Evolutionary conservation across 352 stramenopile genomes (phyloP).

Genomic region (Phytophthora sojae): DNA sequence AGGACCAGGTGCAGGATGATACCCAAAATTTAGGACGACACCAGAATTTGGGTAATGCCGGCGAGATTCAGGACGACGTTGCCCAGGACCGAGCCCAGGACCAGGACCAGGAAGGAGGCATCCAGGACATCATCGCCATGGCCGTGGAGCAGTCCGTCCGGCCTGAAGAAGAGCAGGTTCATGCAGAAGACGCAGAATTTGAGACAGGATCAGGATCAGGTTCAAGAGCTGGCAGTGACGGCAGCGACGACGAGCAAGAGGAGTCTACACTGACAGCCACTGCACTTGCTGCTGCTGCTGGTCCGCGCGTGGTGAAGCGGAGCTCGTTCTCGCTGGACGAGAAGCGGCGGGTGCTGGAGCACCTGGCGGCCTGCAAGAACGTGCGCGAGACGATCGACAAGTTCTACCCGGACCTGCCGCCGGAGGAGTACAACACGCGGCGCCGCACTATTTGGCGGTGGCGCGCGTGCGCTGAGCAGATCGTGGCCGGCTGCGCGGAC

Average conservation of each 20-base stretch:
- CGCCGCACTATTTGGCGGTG: slow-evolving; percentile 30
- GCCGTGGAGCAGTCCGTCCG: slow-evolving; percentile 21
- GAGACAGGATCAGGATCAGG: slow-evolving; percentile 9
- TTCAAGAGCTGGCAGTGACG: slow-evolving; percentile 5
- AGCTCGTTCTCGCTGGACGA: slow-evolving; percentile 30
- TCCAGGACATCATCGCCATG: slow-evolving; percentile 20
- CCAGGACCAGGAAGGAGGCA: slow-evolving; percentile 3
- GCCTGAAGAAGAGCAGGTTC: background rate
- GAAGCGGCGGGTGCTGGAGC: slow-evolving; percentile 35
- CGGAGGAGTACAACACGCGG: slow-evolving; percentile 27
- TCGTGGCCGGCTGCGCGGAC: slow-evolving; percentile 31
- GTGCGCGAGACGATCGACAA: slow-evolving; percentile 26
- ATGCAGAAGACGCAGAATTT: background rate
- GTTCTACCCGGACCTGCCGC: slow-evolving; percentile 29
- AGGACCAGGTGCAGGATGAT: too few relatives aligned
- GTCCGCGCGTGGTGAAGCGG: slow-evolving; percentile 6
- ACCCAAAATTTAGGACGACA: background rate
- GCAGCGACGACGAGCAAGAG: background rate
- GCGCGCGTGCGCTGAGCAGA: slow-evolving; percentile 31
- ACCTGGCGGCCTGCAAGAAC: slow-evolving; percentile 23
- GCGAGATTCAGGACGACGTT: background rate
- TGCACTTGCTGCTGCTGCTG: background rate
- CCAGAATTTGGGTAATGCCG: background rate
- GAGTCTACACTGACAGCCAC: too few relatives aligned
- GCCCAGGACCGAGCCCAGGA: background rate